phyloP scores from a whole-genome alignment of 805 yeast species.

The Clavispora asparagi region DNA sequence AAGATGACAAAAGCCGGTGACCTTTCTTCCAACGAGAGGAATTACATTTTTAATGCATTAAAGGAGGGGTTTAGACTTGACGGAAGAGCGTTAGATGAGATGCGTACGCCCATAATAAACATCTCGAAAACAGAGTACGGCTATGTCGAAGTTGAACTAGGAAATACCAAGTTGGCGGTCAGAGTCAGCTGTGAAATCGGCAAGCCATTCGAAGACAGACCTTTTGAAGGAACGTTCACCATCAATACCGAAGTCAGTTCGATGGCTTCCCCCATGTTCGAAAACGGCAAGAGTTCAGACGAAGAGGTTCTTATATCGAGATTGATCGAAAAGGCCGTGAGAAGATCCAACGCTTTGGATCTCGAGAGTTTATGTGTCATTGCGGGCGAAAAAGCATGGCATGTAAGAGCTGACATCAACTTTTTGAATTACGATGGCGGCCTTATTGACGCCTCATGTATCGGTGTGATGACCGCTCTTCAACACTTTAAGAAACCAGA shows the following conservation, averaged over 20 bases:
- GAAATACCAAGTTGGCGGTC: conserved; percentile 65
- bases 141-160: conserved; percentile 71
- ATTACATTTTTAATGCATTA: conserved; percentile 59
- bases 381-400: conserved; percentile 91
- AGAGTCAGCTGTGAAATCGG: conserved; percentile 71
- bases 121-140: conserved; percentile 72
- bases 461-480: conserved; percentile 84
- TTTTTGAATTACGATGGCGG: conserved; percentile 91
- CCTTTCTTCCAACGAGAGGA: conserved; percentile 57
- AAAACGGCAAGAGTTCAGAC: conserved; percentile 64
- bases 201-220: conserved; percentile 83
- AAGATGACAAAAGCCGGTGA: conserved; percentile 59
- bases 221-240: conserved; percentile 85
- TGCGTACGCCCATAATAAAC: conserved; percentile 56
- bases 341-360: conserved; percentile 87
- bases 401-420: conserved; percentile 83
- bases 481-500: conserved; percentile 83
- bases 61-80: conserved; percentile 61
- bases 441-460: conserved; percentile 81
- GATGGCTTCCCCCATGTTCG: conserved; percentile 84
- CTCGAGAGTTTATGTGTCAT: conserved; percentile 85
- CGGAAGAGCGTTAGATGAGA: conserved; percentile 59
- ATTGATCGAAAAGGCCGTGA: conserved; percentile 84
- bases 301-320: conserved; percentile 79
- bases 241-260: conserved; percentile 85